Conservation (phyloP, 208 protist genomes). For the Leishmania arabica region DNA sequence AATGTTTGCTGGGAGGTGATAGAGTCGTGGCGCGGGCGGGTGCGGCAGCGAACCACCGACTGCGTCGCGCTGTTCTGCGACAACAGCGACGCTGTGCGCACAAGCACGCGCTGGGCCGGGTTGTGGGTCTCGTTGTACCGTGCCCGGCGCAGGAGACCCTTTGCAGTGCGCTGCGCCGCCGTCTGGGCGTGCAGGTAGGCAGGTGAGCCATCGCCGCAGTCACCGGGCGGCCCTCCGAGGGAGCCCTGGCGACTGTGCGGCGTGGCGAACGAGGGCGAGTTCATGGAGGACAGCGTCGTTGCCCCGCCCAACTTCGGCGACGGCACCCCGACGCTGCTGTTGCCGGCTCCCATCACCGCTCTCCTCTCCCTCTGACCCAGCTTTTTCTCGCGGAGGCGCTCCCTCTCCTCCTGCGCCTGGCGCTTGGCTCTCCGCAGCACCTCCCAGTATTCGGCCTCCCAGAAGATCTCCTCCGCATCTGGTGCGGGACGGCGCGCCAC, state of each 20-base stretch:
- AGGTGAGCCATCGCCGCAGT: constrained; percentile 16
- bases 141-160: constrained; percentile 48
- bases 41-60: constrained; percentile 20
- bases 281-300: constrained; percentile 19
- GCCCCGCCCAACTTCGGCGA: constrained; percentile 8
- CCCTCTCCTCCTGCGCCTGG: constrained; percentile 25
- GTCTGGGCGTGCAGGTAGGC: constrained; percentile 16
- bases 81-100: constrained; percentile 18
- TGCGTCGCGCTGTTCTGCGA: constrained; percentile 29
- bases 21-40: constrained; percentile 29
- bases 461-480: constrained; percentile 61
- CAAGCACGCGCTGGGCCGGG: constrained; percentile 5
- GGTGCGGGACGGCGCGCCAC: constrained; percentile 38
- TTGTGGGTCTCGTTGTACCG: constrained; percentile 51
- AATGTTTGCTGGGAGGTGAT: constrained; percentile 19
- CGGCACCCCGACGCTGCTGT: constrained; percentile 12
- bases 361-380: constrained; percentile 5
- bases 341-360: constrained; percentile 10
- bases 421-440: constrained; percentile 29
- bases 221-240: constrained; percentile 9
- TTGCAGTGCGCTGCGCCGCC: constrained; percentile 45
- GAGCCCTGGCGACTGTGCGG: constrained; percentile 35
- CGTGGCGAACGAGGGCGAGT: constrained; percentile 29
- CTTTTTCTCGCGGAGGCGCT: constrained; percentile 13
- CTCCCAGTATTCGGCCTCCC: constrained; percentile 68